phyloP scores from a whole-genome alignment of 2,329 filamentous ascomycete species.

The Talaromyces pinophilus region DNA sequence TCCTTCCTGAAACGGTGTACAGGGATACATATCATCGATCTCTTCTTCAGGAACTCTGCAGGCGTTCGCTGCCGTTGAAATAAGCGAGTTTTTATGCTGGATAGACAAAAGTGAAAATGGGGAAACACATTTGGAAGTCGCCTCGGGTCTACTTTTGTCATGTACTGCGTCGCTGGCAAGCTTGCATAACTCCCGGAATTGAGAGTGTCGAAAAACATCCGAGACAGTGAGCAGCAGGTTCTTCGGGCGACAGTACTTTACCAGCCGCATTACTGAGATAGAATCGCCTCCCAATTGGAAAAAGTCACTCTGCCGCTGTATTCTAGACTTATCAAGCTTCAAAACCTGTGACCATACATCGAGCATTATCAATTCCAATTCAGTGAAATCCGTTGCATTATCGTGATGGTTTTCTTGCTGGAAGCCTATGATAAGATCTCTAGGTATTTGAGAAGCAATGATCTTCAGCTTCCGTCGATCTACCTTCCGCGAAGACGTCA shows the following conservation, averaged over 20 bases:
- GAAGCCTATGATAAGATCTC: neutral
- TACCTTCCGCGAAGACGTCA: neutral
- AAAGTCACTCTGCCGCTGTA: slow-evolving; percentile 26
- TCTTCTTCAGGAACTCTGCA: neutral
- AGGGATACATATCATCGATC: slow-evolving; percentile 41
- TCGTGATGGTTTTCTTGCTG: neutral
- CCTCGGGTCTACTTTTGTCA: neutral
- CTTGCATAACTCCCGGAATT: neutral
- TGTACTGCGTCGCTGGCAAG: neutral
- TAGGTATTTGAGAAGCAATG: neutral
- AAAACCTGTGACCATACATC: neutral
- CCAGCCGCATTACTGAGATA: slow-evolving; percentile 21
- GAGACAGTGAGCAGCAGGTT: slow-evolving; percentile 28
- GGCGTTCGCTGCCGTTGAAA: neutral
- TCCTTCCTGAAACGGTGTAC: slow-evolving; percentile 44
- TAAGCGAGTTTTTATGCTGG: neutral
- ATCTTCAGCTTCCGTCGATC: slow-evolving; percentile 12
- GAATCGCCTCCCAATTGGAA: slow-evolving; percentile 24
- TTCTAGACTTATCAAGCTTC: slow-evolving; percentile 20
- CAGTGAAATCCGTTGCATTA: neutral
- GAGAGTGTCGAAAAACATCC: slow-evolving; percentile 27
- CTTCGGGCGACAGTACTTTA: neutral
- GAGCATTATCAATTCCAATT: neutral
- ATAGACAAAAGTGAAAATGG: neutral
- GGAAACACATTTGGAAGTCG: neutral